Base-by-base conservation (phyloP, 352 stramenopile genomes). In the Globisporangium yorkense region DNA sequence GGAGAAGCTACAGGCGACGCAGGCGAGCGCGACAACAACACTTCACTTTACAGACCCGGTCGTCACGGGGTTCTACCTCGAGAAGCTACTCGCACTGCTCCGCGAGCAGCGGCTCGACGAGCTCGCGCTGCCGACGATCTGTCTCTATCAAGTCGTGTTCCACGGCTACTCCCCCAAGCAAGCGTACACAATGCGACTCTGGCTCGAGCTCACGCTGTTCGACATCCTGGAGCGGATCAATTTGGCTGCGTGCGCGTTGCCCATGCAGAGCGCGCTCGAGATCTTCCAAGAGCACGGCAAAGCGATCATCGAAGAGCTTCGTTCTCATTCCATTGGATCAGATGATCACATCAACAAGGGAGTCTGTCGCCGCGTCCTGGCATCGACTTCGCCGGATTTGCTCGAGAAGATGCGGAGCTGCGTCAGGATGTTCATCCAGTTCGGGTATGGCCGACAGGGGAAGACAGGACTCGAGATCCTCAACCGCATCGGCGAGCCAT, bases 391-490 rank as follows among this genome's bases (percentile, higher is more conserved):
- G 2, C 51, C 70, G 33, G 59, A 67, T 40, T 39, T 78, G 27
- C 45, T 48, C 7, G 33, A 56, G 4, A 89, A 87, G 65, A 61
- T 71, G 37, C 29, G 53, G 3, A 37, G 65, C 18, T 67, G 40
- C 0, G 61, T 76, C 3, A 45, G 70, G 10, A 48, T 82, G 13
- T 60, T 91, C 5, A 51, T 89, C 7, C 48, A 61, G 1, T 80
- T 81, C 46, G 81, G 81, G 0, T 91, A 75, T 57, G 47, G 83
- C 20, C 73, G 72, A 0, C 75, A 90, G 56, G 80, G 63, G 27
- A 88, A 90, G 61, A 66, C 61, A 6, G 68, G 81, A 39, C 55
- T 89, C 3, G 66, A 77, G 13, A 75, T 79, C 41, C 41, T 84
- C 33, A 54, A 48, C 8, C 54, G 70, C 24, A 65, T 51, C 48